Base-by-base conservation (phyloP, 805 yeast species). In the Candida schatavii region DNA sequence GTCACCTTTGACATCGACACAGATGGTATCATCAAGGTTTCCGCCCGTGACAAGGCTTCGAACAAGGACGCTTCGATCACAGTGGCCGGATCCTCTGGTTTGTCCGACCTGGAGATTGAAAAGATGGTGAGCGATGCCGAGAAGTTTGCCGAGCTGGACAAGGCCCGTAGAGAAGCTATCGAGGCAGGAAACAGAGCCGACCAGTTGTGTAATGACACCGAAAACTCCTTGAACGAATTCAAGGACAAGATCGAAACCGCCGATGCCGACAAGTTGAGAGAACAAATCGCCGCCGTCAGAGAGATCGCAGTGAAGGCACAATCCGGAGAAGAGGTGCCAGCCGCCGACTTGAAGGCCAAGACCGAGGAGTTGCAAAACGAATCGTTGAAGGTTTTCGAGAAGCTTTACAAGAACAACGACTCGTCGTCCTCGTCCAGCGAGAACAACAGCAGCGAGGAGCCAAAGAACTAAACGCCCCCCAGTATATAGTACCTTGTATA, bases 1-100 rank as follows among this genome's bases (percentile, higher is more conserved):
- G 97, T 89, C 66, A 80, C 96, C 48, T 89, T 89, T 66, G 97
- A 90, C 72, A 86, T 89, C 64, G 97, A 89, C 69, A 95, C 97
- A 51, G 97, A 89, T 71, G 97, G 97, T 61, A 90, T 89, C 66
- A 88, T 89, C 76, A 90, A 89, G 77, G 97, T 89, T 45, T 81
- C 88, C 66, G 97, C 97, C 42, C 82, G 83, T 59, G 97, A 89
- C 74, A 86, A 88, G 78, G 93, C 90, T 51, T 81, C 95, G 51
- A 87, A 85, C 75, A 89, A 89, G 80, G 90, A 86, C 55, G 89
- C 96, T 44, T 87, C 96, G 47, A 90, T 89, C 71, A 89, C 97
- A 39, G 97, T 89, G 51, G 96, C 96, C 53, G 97, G 96, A 54
- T 86, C 96, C 44, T 87, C 96, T 36, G 97, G 97, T 68, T 75